Evolutionary conservation across 225 moss, liverwort and hornwort species (phyloP).

Genomic region (Bryum argenteum): DNA sequence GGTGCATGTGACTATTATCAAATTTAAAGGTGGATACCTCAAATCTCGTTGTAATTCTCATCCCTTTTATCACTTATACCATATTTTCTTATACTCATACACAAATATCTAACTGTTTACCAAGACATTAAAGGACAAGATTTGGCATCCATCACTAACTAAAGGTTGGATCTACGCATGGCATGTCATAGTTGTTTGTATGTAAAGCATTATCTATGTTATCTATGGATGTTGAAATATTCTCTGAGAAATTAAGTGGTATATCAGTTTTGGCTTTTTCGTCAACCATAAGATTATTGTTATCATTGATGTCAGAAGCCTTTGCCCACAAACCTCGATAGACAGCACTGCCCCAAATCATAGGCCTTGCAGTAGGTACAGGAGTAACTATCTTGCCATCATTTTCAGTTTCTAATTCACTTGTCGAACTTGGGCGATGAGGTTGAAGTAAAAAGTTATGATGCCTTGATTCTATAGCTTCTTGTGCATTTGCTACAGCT

Average conservation of each 20-base stretch:
- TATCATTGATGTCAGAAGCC: constrained; percentile 43
- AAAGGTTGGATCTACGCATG: too few relatives aligned
- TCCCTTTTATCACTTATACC: too few relatives aligned
- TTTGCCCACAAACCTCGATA: constrained; percentile 64
- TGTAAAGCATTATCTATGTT: not conserved
- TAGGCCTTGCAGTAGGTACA: constrained; percentile 35
- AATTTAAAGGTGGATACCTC: too few relatives aligned
- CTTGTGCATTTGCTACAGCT: constrained; percentile 43
- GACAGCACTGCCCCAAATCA: constrained; percentile 61
- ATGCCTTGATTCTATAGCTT: constrained; percentile 34
- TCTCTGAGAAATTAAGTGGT: not conserved
- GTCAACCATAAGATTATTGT: constrained; percentile 5
- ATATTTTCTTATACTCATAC: too few relatives aligned
- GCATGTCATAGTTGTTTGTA: too few relatives aligned
- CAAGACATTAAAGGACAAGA: too few relatives aligned
- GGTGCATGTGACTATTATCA: too few relatives aligned
- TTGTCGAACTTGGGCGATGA: not conserved
- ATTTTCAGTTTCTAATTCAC: not conserved
- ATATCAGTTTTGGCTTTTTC: constrained; percentile 4
- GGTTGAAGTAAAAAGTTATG: constrained; percentile 20
- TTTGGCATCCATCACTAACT: too few relatives aligned
- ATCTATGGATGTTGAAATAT: constrained; percentile 5
- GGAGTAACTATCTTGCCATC: not conserved
- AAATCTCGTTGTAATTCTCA: too few relatives aligned
- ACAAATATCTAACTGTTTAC: too few relatives aligned